Conservation (phyloP, 139 green algal species). For the Haematococcus lacustris region DNA sequence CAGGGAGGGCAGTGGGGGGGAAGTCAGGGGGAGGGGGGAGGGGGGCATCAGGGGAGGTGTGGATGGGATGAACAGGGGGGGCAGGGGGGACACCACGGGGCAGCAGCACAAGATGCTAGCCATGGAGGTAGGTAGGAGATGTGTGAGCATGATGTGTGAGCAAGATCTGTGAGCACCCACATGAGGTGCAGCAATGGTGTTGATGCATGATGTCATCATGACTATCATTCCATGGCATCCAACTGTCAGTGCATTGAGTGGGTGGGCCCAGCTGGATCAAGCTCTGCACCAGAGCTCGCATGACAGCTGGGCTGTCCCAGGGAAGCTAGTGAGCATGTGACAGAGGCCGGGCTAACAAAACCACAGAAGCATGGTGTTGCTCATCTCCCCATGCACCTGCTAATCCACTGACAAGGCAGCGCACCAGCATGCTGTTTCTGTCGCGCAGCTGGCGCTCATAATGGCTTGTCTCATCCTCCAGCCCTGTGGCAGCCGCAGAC, state of each 20-base stretch:
- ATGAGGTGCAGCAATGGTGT: too few species aligned
- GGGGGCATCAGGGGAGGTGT: neutral
- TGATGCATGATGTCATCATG: too few species aligned
- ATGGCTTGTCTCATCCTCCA: too few species aligned
- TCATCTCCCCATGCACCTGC: neutral
- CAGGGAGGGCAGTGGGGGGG: neutral
- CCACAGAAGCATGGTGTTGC: neutral
- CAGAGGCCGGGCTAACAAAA: neutral
- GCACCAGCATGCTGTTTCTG: slow-evolving; percentile 49
- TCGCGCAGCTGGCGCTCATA: slow-evolving; percentile 44
- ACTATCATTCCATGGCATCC: too few species aligned
- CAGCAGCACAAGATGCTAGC: too few species aligned
- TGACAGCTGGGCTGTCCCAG: neutral
- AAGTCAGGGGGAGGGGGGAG: neutral
- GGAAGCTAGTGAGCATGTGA: too few species aligned
- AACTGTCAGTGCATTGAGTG: too few species aligned
- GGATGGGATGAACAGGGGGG: too few species aligned
- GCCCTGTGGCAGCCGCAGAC: neutral
- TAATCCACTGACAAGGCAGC: neutral
- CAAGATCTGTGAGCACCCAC: too few species aligned
- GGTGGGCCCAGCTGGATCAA: neutral
- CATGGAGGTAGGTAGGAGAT: too few species aligned
- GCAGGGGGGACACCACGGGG: too few species aligned
- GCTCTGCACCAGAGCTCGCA: neutral
- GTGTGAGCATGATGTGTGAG: too few species aligned